Evolutionary conservation across 305 asterid species (phyloP).

Genomic region (Stenogyne calaminthoides): DNA sequence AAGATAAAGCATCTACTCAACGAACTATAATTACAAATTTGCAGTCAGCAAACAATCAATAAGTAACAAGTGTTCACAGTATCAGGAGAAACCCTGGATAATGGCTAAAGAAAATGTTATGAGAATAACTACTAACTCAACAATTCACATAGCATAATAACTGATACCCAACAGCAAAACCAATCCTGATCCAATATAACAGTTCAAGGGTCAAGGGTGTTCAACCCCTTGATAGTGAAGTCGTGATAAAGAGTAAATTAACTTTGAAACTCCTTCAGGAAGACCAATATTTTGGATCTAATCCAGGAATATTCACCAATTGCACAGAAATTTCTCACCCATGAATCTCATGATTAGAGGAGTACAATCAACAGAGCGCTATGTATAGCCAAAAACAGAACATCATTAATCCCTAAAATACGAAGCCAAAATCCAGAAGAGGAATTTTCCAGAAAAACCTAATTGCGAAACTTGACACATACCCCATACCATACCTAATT

Average conservation of each 20-base stretch:
- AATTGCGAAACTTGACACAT: conserved; percentile 11
- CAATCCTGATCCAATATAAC: background rate
- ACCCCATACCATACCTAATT: conserved; percentile 17
- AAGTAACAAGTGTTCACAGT: background rate
- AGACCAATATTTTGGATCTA: background rate
- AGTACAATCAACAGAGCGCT: conserved; percentile 9
- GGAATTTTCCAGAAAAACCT: conserved; percentile 7
- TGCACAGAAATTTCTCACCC: background rate
- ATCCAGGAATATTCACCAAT: background rate
- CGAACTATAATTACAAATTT: background rate
- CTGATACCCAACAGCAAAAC: conserved; percentile 16
- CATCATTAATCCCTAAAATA: conserved; percentile 2
- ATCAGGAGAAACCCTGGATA: conserved; percentile 9
- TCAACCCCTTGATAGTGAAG: background rate
- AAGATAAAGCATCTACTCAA: background rate
- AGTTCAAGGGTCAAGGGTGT: background rate
- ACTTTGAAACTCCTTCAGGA: background rate
- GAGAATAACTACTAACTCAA: background rate
- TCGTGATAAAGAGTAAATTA: background rate
- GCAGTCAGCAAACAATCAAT: background rate
- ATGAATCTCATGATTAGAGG: conserved; percentile 9
- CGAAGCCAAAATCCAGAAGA: conserved; percentile 10
- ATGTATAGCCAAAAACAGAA: background rate
- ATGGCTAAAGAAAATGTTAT: background rate
- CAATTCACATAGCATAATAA: background rate